A percentile compares a stretch with the other conserved stretches of the same genome.
Evolutionary conservation across 371 early-diverging fungal genomes (phyloP).

Genomic region (Haplosporangium sp.): DNA sequence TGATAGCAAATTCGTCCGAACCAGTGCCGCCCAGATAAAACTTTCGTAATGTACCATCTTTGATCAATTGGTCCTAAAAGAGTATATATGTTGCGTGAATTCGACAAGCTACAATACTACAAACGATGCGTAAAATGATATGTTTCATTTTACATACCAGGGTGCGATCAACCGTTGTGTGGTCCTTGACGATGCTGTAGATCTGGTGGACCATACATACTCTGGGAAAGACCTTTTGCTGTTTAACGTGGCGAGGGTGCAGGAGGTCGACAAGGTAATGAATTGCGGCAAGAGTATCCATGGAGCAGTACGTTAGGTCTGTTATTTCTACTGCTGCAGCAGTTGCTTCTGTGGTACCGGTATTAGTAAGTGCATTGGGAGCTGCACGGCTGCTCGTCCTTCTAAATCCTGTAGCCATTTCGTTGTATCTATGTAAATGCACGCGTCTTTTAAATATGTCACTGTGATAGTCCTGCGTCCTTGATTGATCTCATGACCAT

Average conservation of each 20-base stretch:
- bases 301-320: constrained; percentile 1
- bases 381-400: no score
- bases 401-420: no score
- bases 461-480: no score
- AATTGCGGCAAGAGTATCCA: constrained; percentile 33
- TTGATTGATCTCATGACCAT: no score
- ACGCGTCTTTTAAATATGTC: no score
- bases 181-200: constrained; percentile 39
- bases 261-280: constrained; percentile 29
- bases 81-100: no score
- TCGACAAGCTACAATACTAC: not conserved
- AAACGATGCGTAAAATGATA: not conserved
- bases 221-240: constrained; percentile 40
- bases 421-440: no score
- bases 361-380: no score
- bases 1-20: constrained; percentile 55
- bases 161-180: constrained; percentile 47
- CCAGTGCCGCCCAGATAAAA: constrained; percentile 53
- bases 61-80: constrained; percentile 39
- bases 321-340: no score
- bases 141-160: constrained; percentile 17
- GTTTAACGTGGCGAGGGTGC: constrained; percentile 20
- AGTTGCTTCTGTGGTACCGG: no score
- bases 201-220: constrained; percentile 51
- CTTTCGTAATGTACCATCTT: constrained; percentile 36